Evolutionary conservation across 208 protist genomes (phyloP).

Genomic region (Trypanosoma lewisi): DNA sequence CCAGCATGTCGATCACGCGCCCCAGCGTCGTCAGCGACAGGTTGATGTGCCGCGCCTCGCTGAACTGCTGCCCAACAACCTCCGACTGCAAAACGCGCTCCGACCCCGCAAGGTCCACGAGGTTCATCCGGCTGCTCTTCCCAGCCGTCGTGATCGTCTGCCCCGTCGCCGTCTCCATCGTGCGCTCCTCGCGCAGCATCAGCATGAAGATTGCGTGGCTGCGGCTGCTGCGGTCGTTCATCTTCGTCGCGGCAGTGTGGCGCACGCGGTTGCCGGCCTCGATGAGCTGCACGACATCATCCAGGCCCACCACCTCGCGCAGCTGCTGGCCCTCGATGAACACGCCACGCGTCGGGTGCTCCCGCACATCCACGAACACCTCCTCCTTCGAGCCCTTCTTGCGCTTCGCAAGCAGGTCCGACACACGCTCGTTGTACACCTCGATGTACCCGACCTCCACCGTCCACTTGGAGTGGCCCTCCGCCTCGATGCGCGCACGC

Average conservation of each 20-base stretch:
- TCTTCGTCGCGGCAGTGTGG: slow-evolving; percentile 44
- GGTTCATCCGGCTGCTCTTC: slow-evolving; percentile 34
- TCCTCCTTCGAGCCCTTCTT: slow-evolving; percentile 30
- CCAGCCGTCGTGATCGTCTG: slow-evolving; percentile 20
- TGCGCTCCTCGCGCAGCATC: slow-evolving; percentile 26
- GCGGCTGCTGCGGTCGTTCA: slow-evolving; percentile 58
- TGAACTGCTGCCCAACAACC: slow-evolving; percentile 37
- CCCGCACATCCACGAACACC: slow-evolving; percentile 27
- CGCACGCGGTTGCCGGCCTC: slow-evolving; percentile 30
- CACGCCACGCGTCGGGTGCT: slow-evolving; percentile 32
- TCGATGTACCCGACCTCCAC: slow-evolving; percentile 80
- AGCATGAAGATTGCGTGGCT: slow-evolving; percentile 53
- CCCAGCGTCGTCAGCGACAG: slow-evolving; percentile 52
- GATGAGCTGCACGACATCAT: slow-evolving; percentile 32
- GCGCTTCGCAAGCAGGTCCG: slow-evolving; percentile 52
- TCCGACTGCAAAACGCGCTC: slow-evolving; percentile 42
- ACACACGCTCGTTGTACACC: slow-evolving; percentile 89
- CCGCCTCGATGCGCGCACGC: slow-evolving; percentile 12
- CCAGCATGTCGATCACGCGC: slow-evolving; percentile 45
- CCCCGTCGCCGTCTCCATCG: slow-evolving; percentile 13
- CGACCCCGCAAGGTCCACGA: slow-evolving; percentile 77
- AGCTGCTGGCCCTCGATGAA: slow-evolving; percentile 40
- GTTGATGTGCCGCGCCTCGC: slow-evolving; percentile 67
- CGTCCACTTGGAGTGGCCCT: slow-evolving; percentile 33
- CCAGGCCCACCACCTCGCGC: slow-evolving; percentile 13